phyloP scores from a whole-genome alignment of 192 early-diverging fungal species.

The Coemansia sp. region DNA sequence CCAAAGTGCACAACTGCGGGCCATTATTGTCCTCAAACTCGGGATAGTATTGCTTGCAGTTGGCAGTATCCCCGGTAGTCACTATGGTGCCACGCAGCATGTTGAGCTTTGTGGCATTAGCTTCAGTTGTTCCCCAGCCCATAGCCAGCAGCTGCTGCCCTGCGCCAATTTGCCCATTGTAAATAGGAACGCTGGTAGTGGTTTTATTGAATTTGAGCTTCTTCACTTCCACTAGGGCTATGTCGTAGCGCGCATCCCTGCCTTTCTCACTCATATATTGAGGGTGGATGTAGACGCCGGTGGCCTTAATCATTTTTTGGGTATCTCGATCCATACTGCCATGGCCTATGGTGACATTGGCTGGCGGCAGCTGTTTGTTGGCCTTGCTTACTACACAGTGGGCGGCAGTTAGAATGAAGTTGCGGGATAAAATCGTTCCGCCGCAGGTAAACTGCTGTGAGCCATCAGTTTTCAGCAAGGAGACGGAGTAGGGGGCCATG shows the following conservation, averaged over 20 bases:
- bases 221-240: slow-evolving; percentile 35
- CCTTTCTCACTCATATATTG: background rate
- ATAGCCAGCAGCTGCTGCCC: slow-evolving; percentile 33
- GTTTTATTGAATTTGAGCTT: slow-evolving; percentile 4
- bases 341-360: slow-evolving; percentile 28
- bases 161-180: slow-evolving; percentile 4
- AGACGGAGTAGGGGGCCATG: slow-evolving; percentile 21
- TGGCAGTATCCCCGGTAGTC: slow-evolving; percentile 12
- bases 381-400: slow-evolving; percentile 33
- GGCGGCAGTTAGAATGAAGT: slow-evolving; percentile 33
- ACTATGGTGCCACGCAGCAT: slow-evolving; percentile 31
- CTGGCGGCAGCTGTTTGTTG: background rate
- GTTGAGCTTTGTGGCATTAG: slow-evolving; percentile 11
- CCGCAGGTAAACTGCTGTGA: slow-evolving; percentile 24
- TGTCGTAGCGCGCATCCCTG: slow-evolving; percentile 13
- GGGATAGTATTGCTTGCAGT: slow-evolving; percentile 8
- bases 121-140: slow-evolving; percentile 45
- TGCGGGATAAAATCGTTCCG: slow-evolving; percentile 30
- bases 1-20: slow-evolving; percentile 34
- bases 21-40: slow-evolving; percentile 23
- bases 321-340: slow-evolving; percentile 16
- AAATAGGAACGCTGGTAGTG: slow-evolving; percentile 21
- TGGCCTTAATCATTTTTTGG: slow-evolving; percentile 14
- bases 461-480: background rate
- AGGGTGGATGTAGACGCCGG: slow-evolving; percentile 19